Percentiles rank a stretch among this genome's conserved stretches.
Conservation (phyloP, 768 basidiomycete genomes). For the Russula sp. region DNA sequence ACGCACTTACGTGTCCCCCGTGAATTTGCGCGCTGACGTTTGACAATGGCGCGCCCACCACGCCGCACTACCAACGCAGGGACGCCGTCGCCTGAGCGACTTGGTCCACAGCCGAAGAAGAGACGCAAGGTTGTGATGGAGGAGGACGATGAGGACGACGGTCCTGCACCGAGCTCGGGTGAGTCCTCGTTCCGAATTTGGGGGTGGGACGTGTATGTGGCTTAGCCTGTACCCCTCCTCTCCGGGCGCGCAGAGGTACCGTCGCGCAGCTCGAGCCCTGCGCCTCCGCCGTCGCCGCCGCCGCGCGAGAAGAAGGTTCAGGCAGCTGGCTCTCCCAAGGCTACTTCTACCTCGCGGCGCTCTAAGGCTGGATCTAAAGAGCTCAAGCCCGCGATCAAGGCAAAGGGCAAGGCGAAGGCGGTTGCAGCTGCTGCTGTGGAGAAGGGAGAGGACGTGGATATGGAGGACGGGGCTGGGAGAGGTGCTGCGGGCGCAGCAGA, state of each 20-base stretch:
- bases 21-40: neutral
- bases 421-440: neutral
- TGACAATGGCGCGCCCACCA: too few relatives aligned
- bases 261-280: conserved; percentile 5
- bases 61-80: neutral
- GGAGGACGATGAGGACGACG: conserved; percentile 41
- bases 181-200: neutral
- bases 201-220: neutral
- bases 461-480: conserved; percentile 17
- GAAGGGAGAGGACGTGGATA: conserved; percentile 21
- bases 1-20: neutral
- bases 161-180: conserved; percentile 18
- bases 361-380: conserved; percentile 8
- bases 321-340: neutral
- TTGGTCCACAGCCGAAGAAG: conserved; percentile 43
- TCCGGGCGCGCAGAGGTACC: conserved; percentile 8
- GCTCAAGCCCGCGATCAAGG: conserved; percentile 1
- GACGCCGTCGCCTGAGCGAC: conserved; percentile 26
- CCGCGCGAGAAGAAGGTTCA: conserved; percentile 1
- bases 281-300: neutral
- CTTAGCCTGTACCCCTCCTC: neutral
- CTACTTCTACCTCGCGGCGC: neutral
- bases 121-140: conserved; percentile 49
- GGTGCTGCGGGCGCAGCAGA: conserved; percentile 28
- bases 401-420: conserved; percentile 19